Percentiles rank a stretch among this genome's conserved stretches.
phyloP scores from a whole-genome alignment of 164 flowering plant species.

The Piper longum region DNA sequence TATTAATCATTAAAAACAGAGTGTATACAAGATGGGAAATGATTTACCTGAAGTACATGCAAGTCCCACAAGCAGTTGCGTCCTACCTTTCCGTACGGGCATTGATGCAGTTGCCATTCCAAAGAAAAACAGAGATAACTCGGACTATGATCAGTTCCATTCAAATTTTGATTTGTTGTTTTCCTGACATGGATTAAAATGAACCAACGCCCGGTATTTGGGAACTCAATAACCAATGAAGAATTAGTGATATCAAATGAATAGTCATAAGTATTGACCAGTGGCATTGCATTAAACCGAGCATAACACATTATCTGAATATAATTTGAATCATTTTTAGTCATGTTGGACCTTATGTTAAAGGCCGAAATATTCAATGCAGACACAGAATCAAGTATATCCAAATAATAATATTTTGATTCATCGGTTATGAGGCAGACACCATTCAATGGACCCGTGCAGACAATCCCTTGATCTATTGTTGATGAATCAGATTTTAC shows the following conservation, averaged over 20 bases:
- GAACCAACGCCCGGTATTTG: slow-evolving; percentile 77
- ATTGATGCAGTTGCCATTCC: slow-evolving; percentile 43
- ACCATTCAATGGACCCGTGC: slow-evolving; percentile 25
- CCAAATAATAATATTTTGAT: slow-evolving; percentile 36
- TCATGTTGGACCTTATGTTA: slow-evolving; percentile 20
- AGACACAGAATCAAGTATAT: slow-evolving; percentile 30
- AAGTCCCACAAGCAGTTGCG: slow-evolving; percentile 43
- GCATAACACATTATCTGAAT: slow-evolving; percentile 42
- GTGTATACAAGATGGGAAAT: background rate
- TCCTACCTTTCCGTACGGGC: slow-evolving; percentile 72
- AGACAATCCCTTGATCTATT: slow-evolving; percentile 20
- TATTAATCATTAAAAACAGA: background rate
- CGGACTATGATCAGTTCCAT: slow-evolving; percentile 7
- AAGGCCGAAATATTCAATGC: slow-evolving; percentile 29
- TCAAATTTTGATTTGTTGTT: slow-evolving; percentile 18
- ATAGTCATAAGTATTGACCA: slow-evolving; percentile 38
- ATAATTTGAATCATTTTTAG: slow-evolving; percentile 16
- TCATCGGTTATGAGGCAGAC: slow-evolving; percentile 37
- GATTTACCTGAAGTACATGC: slow-evolving; percentile 62
- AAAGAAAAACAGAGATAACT: slow-evolving; percentile 53
- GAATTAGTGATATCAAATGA: slow-evolving; percentile 26
- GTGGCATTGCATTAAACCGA: slow-evolving; percentile 63
- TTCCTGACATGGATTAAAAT: slow-evolving; percentile 29
- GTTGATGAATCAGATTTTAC: background rate
- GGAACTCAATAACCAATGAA: slow-evolving; percentile 39